A percentile compares a stretch with the other conserved stretches of the same genome.
Conservation (phyloP, 169 alveolate genomes). For the Cryptosporidium ubiquitum region DNA sequence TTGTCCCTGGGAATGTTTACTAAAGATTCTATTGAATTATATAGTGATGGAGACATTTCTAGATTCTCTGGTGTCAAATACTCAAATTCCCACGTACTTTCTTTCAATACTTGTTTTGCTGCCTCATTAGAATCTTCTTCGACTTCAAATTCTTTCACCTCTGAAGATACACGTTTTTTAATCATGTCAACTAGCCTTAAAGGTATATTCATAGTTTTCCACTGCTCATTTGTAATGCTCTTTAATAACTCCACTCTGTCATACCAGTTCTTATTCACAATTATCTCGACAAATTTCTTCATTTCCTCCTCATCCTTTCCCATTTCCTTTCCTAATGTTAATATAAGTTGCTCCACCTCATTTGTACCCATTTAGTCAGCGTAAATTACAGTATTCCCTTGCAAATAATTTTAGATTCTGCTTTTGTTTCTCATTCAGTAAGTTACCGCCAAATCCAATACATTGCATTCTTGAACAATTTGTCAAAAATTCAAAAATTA, state of each 20-base stretch:
- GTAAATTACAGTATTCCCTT: background rate
- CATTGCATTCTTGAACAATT: background rate
- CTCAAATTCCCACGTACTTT: conserved; percentile 43
- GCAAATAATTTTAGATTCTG: background rate
- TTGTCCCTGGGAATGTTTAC: background rate
- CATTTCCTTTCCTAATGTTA: conserved; percentile 33
- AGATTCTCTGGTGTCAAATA: conserved; percentile 51
- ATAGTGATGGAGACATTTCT: conserved; percentile 17
- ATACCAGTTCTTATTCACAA: conserved; percentile 63
- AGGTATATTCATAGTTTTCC: conserved; percentile 63
- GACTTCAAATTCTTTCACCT: background rate
- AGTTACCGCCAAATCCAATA: background rate
- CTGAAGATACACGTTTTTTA: background rate
- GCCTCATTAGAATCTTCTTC: background rate
- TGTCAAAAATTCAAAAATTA: background rate
- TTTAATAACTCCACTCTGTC: conserved; percentile 31
- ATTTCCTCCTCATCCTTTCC: conserved; percentile 51
- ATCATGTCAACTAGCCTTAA: conserved; percentile 42
- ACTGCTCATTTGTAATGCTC: conserved; percentile 38
- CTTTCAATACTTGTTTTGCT: background rate
- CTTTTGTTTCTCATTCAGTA: background rate
- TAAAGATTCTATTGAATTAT: conserved; percentile 39
- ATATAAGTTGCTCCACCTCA: conserved; percentile 36
- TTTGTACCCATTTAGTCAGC: background rate
- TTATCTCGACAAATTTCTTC: conserved; percentile 37